Evolutionary conservation across 139 green algal genomes (phyloP).

Genomic region (Closterium sp.): DNA sequence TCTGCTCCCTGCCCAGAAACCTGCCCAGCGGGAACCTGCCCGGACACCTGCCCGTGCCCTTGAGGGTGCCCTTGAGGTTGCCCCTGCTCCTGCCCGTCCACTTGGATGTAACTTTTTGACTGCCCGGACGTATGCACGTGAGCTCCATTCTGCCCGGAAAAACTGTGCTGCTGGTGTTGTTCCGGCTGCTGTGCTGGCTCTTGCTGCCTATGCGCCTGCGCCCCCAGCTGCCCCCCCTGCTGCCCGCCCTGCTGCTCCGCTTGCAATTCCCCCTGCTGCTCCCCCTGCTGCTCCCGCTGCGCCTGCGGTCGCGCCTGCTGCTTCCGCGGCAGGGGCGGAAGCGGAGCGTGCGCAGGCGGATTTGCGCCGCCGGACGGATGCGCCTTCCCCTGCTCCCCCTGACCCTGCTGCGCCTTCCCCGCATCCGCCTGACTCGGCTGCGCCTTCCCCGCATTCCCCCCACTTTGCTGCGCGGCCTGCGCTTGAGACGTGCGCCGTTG

Average conservation of each 20-base stretch:
- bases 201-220: background rate
- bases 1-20: background rate
- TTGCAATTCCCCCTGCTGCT: background rate
- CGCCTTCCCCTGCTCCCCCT: background rate
- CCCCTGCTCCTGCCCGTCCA: background rate
- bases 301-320: background rate
- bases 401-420: background rate
- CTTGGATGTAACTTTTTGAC: constrained; percentile 53
- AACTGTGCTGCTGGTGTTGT: background rate
- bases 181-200: background rate
- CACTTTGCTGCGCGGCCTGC: background rate
- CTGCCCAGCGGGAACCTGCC: background rate
- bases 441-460: background rate
- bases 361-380: background rate
- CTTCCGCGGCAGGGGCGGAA: background rate
- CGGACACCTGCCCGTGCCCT: background rate
- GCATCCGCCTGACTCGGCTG: background rate
- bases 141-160: background rate
- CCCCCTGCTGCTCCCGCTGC: background rate
- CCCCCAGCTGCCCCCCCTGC: background rate
- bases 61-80: background rate
- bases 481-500: background rate
- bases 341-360: background rate
- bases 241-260: background rate
- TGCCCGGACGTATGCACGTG: constrained; percentile 35